Evolutionary conservation across 2,329 filamentous ascomycete species (phyloP), one percentile per base, ranked within the genome.

Genomic region (Monilinia fructicola): DNA sequence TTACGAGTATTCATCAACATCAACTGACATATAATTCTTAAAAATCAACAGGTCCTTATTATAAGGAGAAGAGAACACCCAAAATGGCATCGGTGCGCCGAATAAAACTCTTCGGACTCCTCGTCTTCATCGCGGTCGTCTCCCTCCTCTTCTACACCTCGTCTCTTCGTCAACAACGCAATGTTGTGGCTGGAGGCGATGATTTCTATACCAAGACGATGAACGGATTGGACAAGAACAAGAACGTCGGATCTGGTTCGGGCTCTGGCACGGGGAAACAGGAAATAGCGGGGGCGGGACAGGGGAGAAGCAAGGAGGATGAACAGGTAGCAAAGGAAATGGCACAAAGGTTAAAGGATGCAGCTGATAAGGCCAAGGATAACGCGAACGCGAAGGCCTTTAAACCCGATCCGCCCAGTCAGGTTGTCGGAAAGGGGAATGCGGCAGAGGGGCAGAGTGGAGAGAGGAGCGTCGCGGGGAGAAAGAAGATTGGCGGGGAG

Each of bases 71-170:
- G 44, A 59, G 31, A 4, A 14, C 64, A 23, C 38, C 64, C 56
- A 71, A 67, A 65, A 92, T 92, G 90, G 85, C 87, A 73, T 90
- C 89, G 26, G 82, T 84, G 73, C 87, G 92, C 71, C 88, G 91
- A 73, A 75, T 92, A 73, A 88, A 88, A 75, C 80, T 90, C 72
- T 80, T 92, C 66, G 80, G 86, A 70, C 81, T 93, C 73, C 81
- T 89, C 66, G 81, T 88, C 66, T 72, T 93, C 71, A 81, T 87
- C 71, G 81, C 85, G 67, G 78, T 94, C 68, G 79, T 94, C 71
- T 82, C 88, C 55, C 80, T 90, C 65, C 81, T 96, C 72, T 92
- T 94, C 81, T 88, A 92, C 76, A 89, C 88, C 26, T 84, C 84
- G n/a, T 83, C 83, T 59, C 79, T 85, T 63, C 82, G 84, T 67